Evolutionary conservation across 371 early-diverging fungal genomes (phyloP), one percentile per base, ranked within the genome.

Genomic region (Globomyces sp.): DNA sequence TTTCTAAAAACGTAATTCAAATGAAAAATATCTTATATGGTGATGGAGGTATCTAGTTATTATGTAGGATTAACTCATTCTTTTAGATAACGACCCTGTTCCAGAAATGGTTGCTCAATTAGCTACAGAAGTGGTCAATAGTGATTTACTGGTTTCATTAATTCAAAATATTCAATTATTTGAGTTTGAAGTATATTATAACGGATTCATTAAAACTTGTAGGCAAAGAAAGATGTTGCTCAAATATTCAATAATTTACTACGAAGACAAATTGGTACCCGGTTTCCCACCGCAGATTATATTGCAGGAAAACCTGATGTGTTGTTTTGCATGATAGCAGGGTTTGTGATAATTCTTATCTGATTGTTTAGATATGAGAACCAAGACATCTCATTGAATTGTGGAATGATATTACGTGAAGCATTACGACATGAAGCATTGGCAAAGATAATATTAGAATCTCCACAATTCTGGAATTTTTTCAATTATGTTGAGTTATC

Each of bases 151-250:
- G 37, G 88, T 89, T 52, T 77, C 89, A 65, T 77, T 98, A 58
- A 87, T 96, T 24, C 64, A 84, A 36, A 93, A 95, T 77, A 91
- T 98, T 60, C 80, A 84, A 11, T 86, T 88, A 68, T 88, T 97
- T 51, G 96, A 96, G 72, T 98, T 98, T 78, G 99, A 98, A 81
- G 24, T 24, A 24, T 24, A 24, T 24, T 24, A 24, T 24, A 24
- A 24, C 24, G 92, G 84, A 36, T 5, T 24, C 42, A n/a, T 60
- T 24, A 51, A 1, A 1, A 64, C n/a, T 3, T 76, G 46, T 47
- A 89, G 92, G 94, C 95, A 60, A 92, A 93, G 73, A 98, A 98
- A 80, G 98, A 98, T 74, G 95, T 95, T 11, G 90, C 94, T 68
- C 92, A 93, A 73, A 94, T 98, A 68, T 96, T 96, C 80, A 95